Base-by-base conservation (phyloP, 2,329 filamentous ascomycete genomes). In the Cryphonectria japonica region DNA sequence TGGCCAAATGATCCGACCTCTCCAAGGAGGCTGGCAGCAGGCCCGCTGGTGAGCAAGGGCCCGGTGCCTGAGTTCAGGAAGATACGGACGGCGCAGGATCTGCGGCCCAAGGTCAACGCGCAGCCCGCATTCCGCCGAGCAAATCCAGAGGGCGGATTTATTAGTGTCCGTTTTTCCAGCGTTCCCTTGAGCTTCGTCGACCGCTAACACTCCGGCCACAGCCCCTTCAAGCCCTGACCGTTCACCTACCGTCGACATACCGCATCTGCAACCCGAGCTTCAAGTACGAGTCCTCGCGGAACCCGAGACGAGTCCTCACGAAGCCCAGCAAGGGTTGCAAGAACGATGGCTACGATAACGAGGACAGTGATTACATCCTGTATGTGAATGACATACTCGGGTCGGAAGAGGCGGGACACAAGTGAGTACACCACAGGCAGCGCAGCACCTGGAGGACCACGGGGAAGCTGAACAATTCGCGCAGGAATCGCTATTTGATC, bases 381-480 rank as follows among this genome's bases (percentile, higher is more conserved):
- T 99, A 98, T 77, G 96, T 99, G 77, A 99, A 99, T 80, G 96
- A 99, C 80, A 99, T 99, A 74, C 85, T 99, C 69, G 96, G 96
- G 13, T 98, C 95, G 19, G 96, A 99, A 82, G 96, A 99, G 81
- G 95, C 95, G 73, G 96, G 96, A 57, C 96, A 99, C 85, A 99
- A 98, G 93, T 94, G 85, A 76, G 90, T 79, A 41, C 52, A 32
- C 11, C 62, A 2, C 26, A 43, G 19, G 34, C 32, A 5, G 13
- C 8, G 26, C 29, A 34, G 26, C 19, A 14, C 13, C 41, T 32
- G 39, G 41, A 32, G 6, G 62, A 8, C 3, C 26, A 29, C 34
- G 0, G 13, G 13, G 46, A 39, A 57, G 43, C 66, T 74, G 74
- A 69, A 75, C 46, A 43, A 5, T 8, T 26, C 72, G 64, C 46